A percentile compares a stretch with the other conserved stretches of the same genome.
These are phyloP conservation scores for Phytophthora colocasiae DNA, from an alignment of 352 stramenopile genomes.

Conservation along the genomic window DNA sequence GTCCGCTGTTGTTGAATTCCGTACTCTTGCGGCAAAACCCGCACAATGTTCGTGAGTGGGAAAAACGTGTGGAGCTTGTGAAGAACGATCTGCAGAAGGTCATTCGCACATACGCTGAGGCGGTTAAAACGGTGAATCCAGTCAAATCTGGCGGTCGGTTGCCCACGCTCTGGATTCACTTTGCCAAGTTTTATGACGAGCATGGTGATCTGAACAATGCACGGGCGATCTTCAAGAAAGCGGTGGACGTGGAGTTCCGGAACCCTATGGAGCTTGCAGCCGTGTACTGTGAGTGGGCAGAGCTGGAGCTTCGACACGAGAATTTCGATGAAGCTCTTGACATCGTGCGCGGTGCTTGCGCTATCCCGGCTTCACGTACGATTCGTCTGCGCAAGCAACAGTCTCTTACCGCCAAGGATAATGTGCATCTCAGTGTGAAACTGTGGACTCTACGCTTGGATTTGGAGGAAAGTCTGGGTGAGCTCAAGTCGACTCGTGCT, in stretches of 20 bases:
- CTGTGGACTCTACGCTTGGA: slow-evolving; percentile 98
- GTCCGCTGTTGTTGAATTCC: slow-evolving; percentile 94
- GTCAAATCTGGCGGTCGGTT: slow-evolving; percentile 86
- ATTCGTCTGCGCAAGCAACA: slow-evolving; percentile 64
- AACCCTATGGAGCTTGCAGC: slow-evolving; percentile 94
- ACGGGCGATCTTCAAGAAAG: slow-evolving; percentile 93
- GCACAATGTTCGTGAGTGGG: slow-evolving; percentile 98
- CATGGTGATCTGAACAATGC: slow-evolving; percentile 93
- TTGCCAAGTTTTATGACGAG: slow-evolving; percentile 96
- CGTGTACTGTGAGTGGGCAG: slow-evolving; percentile 95
- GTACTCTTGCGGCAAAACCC: slow-evolving; percentile 99
- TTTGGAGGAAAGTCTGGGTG: slow-evolving; percentile 98
- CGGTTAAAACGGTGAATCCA: slow-evolving; percentile 93
- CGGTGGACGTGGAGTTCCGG: slow-evolving; percentile 75
- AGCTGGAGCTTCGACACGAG: slow-evolving; percentile 97
- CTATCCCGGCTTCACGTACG: slow-evolving; percentile 54
- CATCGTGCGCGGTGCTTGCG: slow-evolving; percentile 86
- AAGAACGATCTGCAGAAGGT: slow-evolving; percentile 62
- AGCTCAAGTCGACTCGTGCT: slow-evolving; percentile 93
- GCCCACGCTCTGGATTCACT: slow-evolving; percentile 94
- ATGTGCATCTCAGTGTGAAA: slow-evolving; percentile 92
- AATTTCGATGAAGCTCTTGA: slow-evolving; percentile 95
- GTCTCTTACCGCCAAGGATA: slow-evolving; percentile 64
- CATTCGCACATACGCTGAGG: slow-evolving; percentile 90
- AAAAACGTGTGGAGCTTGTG: slow-evolving; percentile 94